A percentile compares a stretch with the other conserved stretches of the same genome.
These are phyloP conservation scores for Aspergillus sclerotiicarbonarius DNA, from an alignment of 495 filamentous ascomycete species.

Conservation along the genomic window DNA sequence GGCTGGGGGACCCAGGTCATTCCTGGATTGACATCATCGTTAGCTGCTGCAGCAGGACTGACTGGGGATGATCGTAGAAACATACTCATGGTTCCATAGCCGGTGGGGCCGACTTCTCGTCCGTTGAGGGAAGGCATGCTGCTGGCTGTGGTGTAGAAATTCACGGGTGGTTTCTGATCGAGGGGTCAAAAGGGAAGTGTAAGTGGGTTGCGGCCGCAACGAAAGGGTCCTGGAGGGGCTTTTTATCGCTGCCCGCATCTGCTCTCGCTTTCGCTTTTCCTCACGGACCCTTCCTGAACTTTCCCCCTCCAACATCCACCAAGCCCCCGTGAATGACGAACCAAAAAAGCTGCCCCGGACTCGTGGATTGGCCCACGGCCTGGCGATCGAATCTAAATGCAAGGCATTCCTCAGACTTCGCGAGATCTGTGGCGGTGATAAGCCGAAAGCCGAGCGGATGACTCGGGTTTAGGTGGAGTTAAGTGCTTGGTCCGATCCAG, in stretches of 20 bases:
- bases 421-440: too few species aligned
- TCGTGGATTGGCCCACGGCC: too few species aligned
- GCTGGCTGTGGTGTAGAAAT: neutral
- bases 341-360: too few species aligned
- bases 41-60: neutral
- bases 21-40: conserved; percentile 39
- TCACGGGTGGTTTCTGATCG: neutral
- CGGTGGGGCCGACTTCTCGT: conserved; percentile 45
- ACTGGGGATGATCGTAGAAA: neutral
- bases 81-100: conserved; percentile 49
- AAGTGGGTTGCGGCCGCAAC: too few species aligned
- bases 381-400: too few species aligned
- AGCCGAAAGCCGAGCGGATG: too few species aligned
- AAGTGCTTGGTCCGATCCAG: too few species aligned
- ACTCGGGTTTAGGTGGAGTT: too few species aligned
- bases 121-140: conserved; percentile 43
- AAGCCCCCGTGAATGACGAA: too few species aligned
- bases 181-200: neutral
- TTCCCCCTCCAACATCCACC: neutral
- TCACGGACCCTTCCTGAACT: neutral
- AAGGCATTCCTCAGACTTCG: too few species aligned
- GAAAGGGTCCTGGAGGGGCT: neutral
- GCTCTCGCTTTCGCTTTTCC: neutral
- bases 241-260: neutral
- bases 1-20: conserved; percentile 70